Conservation (phyloP, 352 stramenopile species). For the Phytophthora chlamydospora region DNA sequence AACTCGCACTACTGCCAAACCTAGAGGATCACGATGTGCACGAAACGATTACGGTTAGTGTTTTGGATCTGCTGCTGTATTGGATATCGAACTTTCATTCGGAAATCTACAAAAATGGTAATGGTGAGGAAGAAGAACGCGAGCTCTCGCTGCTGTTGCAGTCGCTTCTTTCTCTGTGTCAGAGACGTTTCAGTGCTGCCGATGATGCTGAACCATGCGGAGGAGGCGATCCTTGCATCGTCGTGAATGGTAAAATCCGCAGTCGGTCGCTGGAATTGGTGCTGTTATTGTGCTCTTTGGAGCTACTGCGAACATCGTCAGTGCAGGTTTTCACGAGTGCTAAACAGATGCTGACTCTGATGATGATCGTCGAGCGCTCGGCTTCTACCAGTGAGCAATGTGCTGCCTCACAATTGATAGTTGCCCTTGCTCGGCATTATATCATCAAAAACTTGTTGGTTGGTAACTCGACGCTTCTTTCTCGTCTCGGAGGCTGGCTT, state of each 20-base stretch:
- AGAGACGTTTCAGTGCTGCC: neutral
- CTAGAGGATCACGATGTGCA: constrained; percentile 1
- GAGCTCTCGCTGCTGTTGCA: constrained; percentile 20
- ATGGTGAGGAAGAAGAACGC: constrained; percentile 10
- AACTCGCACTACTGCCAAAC: neutral
- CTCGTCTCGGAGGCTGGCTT: constrained; percentile 22
- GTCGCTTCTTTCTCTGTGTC: constrained; percentile 22
- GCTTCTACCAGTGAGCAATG: constrained; percentile 27
- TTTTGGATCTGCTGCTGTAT: constrained; percentile 25
- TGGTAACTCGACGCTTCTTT: constrained; percentile 13
- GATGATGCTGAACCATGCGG: neutral
- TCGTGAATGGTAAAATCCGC: constrained; percentile 25
- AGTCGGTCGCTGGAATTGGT: constrained; percentile 29
- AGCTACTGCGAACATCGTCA: constrained; percentile 25
- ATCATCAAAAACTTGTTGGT: constrained; percentile 20
- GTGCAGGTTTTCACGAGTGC: constrained; percentile 28
- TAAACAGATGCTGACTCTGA: constrained; percentile 28
- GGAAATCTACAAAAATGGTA: constrained; percentile 24
- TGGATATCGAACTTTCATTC: constrained; percentile 21
- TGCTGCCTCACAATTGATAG: constrained; percentile 29
- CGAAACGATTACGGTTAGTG: constrained; percentile 7
- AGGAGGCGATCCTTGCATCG: constrained; percentile 10
- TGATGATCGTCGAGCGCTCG: constrained; percentile 38
- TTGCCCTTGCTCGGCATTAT: constrained; percentile 29
- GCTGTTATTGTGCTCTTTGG: constrained; percentile 38